Base-by-base conservation (phyloP, 805 yeast species). In the Candida tibetensis region DNA sequence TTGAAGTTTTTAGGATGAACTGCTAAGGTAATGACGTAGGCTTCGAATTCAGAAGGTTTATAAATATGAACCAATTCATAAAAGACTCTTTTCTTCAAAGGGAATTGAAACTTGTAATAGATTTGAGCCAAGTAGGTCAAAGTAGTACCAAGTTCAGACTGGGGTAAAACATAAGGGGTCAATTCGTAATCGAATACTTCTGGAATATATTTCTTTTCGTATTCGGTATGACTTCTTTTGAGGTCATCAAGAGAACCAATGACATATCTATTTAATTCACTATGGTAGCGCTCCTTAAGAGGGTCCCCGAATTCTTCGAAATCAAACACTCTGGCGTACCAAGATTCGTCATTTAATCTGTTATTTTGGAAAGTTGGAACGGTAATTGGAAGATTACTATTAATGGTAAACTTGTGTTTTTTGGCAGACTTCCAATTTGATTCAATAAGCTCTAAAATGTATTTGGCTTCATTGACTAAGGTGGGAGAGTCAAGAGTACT, bases 131-230 rank as follows among this genome's bases (percentile, higher is more conserved):
- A 38, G 46, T 69, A 68, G 5, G 63, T 45, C 31, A 49, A 39
- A 17, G 46, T 40, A 13, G 47, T 50, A 8, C 34, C 37, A 2
- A 48, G 44, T 6, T 46, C 44, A 6, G 49, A 40, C 5, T 36
- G 44, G 5, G 27, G 44, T 31, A 53, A 36, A 8, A 34, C 40
- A 29, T 32, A 45, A 5, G 53, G 54, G 14, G 40, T 46, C 21
- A 59, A 25, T 12, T 55, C 49, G 45, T 48, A 62, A 36, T 53
- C 54, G 26, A 48, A 43, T 9, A 67, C 41, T 25, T 62, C 67
- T 23, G 62, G 58, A 28, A 69, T 62, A 43, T 67, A 69, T 21
- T 59, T 46, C 39, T 48, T 45, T 44, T 69, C 74, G 34, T 58
- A 60, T 15, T 57, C 58, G 13, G 72, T 59, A 44, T 68, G 74